Percentiles rank a stretch among this genome's conserved stretches.
Conservation (phyloP, 2,329 filamentous ascomycete species). For the Xylaria sp. region DNA sequence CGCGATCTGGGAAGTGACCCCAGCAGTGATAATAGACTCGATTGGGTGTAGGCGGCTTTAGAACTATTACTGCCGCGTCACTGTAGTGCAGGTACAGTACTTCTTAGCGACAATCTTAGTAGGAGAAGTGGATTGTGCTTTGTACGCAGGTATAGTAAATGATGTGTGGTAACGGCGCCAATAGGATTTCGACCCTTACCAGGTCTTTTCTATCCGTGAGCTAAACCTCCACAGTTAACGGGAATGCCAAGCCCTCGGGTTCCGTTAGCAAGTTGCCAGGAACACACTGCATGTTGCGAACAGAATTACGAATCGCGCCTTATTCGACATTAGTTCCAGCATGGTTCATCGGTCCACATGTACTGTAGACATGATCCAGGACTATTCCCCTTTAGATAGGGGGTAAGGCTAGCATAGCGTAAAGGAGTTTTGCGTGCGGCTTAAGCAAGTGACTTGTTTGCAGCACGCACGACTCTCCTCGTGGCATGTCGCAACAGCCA, state of each 20-base stretch:
- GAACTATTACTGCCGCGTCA: constrained; percentile 26
- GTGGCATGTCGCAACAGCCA: background rate
- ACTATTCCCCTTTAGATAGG: constrained; percentile 1
- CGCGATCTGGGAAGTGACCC: background rate
- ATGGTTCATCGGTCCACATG: background rate
- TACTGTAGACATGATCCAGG: constrained; percentile 8
- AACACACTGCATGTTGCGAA: constrained; percentile 9
- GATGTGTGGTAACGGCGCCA: background rate
- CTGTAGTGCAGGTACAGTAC: background rate
- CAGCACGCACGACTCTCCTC: constrained; percentile 4
- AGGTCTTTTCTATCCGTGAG: background rate
- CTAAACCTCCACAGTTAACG: constrained; percentile 14
- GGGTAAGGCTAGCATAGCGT: background rate
- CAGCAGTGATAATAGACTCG: background rate
- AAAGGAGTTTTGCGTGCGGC: background rate
- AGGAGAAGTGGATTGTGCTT: background rate
- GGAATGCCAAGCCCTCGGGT: constrained; percentile 11
- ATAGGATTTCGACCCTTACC: constrained; percentile 2
- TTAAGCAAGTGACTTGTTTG: background rate
- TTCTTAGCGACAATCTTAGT: background rate
- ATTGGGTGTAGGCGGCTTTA: background rate
- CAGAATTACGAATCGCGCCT: constrained; percentile 11
- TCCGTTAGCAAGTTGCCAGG: constrained; percentile 1
- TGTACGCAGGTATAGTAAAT: background rate
- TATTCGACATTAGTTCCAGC: background rate